phyloP scores from a whole-genome alignment of 371 early-diverging fungal genomes.

The Fennellomyces sp. region DNA sequence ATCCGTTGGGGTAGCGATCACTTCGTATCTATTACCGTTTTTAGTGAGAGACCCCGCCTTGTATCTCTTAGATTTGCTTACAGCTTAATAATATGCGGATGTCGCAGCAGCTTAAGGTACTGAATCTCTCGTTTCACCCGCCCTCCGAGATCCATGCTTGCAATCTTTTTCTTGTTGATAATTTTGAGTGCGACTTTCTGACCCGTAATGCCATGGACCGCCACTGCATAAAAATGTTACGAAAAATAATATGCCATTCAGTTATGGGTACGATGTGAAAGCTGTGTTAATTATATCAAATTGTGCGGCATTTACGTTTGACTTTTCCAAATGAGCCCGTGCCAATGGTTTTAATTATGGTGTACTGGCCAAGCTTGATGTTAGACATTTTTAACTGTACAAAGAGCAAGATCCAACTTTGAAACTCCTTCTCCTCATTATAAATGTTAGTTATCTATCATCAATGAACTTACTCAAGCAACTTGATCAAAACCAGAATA shows the following conservation, averaged over 20 bases:
- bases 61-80: slow-evolving; percentile 32
- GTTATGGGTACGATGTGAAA: too few relatives aligned
- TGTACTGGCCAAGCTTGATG: slow-evolving; percentile 88
- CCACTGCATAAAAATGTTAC: slow-evolving; percentile 69
- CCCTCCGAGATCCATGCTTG: slow-evolving; percentile 91
- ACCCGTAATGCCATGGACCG: slow-evolving; percentile 90
- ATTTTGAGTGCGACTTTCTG: slow-evolving; percentile 97
- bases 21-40: slow-evolving; percentile 76
- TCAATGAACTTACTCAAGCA: too few relatives aligned
- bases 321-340: slow-evolving; percentile 98
- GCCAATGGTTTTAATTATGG: slow-evolving; percentile 92
- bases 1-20: slow-evolving; percentile 95
- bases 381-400: slow-evolving; percentile 42
- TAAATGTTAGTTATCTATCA: too few relatives aligned
- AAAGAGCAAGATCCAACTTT: too few relatives aligned
- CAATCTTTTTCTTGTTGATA: slow-evolving; percentile 88
- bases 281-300: too few relatives aligned
- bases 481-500: too few relatives aligned
- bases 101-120: slow-evolving; percentile 91
- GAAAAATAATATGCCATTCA: slow-evolving; percentile 2
- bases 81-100: slow-evolving; percentile 98
- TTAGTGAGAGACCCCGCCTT: too few relatives aligned
- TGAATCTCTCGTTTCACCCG: slow-evolving; percentile 97
- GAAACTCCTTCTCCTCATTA: too few relatives aligned
- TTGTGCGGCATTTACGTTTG: slow-evolving; percentile 72